Conservation (phyloP, 257 asterid species). For the Nicotiana attenuata region DNA sequence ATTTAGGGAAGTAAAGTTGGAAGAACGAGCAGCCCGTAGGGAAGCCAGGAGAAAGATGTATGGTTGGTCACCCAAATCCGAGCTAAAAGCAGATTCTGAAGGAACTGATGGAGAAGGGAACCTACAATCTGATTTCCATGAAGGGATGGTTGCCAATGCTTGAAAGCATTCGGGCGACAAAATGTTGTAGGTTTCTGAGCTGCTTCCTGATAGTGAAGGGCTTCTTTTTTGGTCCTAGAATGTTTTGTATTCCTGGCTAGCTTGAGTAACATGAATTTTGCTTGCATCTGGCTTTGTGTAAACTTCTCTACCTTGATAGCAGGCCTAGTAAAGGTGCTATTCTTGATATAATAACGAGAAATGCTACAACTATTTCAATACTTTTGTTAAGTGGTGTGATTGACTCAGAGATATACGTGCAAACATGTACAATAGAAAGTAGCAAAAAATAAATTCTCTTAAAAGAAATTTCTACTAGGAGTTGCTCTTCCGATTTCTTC, state of each 20-base stretch:
- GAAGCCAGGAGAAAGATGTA: conserved; percentile 68
- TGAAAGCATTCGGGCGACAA: conserved; percentile 20
- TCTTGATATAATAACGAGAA: background rate
- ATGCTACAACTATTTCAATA: background rate
- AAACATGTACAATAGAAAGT: background rate
- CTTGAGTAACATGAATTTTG: background rate
- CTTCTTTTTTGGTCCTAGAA: background rate
- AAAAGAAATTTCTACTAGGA: background rate
- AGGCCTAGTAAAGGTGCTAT: background rate
- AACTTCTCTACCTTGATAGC: background rate
- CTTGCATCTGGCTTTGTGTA: background rate
- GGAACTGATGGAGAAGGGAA: conserved; percentile 23
- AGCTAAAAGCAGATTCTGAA: conserved; percentile 24
- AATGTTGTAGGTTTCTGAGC: background rate
- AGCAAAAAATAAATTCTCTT: too few species aligned
- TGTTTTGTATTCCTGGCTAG: conserved; percentile 14
- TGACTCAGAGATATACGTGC: background rate
- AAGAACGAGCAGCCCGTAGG: conserved; percentile 48
- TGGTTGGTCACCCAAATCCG: conserved; percentile 51
- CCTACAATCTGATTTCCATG: conserved; percentile 32
- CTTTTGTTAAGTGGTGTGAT: too few species aligned
- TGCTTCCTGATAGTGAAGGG: background rate
- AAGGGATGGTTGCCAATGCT: conserved; percentile 59
- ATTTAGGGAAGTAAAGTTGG: conserved; percentile 51
- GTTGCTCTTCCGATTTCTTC: background rate